These are phyloP conservation scores for Hevea brasiliensis DNA, from an alignment of 345 rosid genomes.

Conservation along the genomic window DNA sequence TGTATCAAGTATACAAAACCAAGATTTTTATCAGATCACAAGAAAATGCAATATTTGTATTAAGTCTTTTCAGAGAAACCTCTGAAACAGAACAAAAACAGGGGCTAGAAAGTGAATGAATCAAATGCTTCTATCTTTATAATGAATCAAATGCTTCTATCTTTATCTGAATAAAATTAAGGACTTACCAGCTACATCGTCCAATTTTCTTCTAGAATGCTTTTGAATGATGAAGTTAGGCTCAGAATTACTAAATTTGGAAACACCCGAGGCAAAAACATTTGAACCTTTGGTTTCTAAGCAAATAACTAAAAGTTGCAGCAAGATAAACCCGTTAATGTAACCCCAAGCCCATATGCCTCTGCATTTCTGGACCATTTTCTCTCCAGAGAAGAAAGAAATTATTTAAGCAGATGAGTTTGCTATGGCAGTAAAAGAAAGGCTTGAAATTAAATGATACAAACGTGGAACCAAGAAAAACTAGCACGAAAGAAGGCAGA, in stretches of 20 bases:
- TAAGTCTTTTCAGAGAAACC: neutral
- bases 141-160: too few species aligned
- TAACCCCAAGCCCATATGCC: neutral
- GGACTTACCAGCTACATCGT: slow-evolving; percentile 22
- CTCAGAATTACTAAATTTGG: slow-evolving; percentile 5
- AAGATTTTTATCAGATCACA: too few species aligned
- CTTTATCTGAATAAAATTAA: neutral
- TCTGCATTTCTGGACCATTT: neutral
- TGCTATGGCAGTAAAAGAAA: neutral
- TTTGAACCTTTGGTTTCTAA: neutral
- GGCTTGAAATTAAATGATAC: neutral
- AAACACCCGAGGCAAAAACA: neutral
- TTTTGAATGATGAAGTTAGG: neutral
- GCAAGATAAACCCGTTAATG: neutral
- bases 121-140: neutral
- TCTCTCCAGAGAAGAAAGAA: neutral
- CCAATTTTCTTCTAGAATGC: slow-evolving; percentile 21
- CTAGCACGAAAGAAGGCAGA: neutral
- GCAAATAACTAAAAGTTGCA: neutral
- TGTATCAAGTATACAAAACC: too few species aligned
- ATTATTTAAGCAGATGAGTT: neutral
- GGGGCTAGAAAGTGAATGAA: neutral
- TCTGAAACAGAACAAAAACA: neutral
- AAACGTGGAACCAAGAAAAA: neutral
- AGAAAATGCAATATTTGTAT: too few species aligned